These are phyloP conservation scores for Candida ficus DNA, from an alignment of 805 yeast genomes.

Conservation along the genomic window DNA sequence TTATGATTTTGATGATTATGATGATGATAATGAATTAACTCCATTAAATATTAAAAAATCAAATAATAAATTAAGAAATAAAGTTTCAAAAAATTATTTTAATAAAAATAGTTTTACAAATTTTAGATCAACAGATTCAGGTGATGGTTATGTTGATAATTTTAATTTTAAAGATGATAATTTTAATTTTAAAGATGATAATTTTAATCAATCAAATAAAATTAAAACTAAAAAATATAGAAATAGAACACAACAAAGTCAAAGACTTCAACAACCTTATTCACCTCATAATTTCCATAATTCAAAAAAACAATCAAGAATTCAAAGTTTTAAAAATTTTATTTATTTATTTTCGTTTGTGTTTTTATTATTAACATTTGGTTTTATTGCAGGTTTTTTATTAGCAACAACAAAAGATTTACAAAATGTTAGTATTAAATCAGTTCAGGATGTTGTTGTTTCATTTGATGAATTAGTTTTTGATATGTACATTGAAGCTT, in stretches of 20 bases:
- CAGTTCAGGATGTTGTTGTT: slow-evolving; percentile 67
- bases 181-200: slow-evolving; percentile 9
- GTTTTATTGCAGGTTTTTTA: slow-evolving; percentile 78
- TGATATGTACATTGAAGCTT: slow-evolving; percentile 70
- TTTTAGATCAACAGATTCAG: slow-evolving; percentile 16
- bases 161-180: not conserved
- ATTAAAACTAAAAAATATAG: slow-evolving; percentile 18
- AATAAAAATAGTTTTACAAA: slow-evolving; percentile 26
- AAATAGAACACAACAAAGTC: slow-evolving; percentile 14
- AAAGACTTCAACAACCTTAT: slow-evolving; percentile 23
- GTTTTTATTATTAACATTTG: slow-evolving; percentile 53
- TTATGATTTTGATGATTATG: slow-evolving; percentile 23
- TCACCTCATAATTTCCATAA: slow-evolving; percentile 47
- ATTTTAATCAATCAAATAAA: not conserved
- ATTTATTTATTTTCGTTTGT: slow-evolving; percentile 31
- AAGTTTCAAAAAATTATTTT: slow-evolving; percentile 14
- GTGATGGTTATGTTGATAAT: slow-evolving; percentile 9
- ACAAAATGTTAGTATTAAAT: slow-evolving; percentile 53
- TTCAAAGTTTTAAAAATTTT: slow-evolving; percentile 30
- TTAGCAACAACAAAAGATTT: slow-evolving; percentile 84
- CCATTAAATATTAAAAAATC: slow-evolving; percentile 21
- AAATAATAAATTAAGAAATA: slow-evolving; percentile 18
- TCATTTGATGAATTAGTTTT: slow-evolving; percentile 83
- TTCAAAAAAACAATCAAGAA: slow-evolving; percentile 21
- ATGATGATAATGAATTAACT: slow-evolving; percentile 24